Evolutionary conservation across 306 rosid species (phyloP).

Genomic region (Hippophae rhamnoides): DNA sequence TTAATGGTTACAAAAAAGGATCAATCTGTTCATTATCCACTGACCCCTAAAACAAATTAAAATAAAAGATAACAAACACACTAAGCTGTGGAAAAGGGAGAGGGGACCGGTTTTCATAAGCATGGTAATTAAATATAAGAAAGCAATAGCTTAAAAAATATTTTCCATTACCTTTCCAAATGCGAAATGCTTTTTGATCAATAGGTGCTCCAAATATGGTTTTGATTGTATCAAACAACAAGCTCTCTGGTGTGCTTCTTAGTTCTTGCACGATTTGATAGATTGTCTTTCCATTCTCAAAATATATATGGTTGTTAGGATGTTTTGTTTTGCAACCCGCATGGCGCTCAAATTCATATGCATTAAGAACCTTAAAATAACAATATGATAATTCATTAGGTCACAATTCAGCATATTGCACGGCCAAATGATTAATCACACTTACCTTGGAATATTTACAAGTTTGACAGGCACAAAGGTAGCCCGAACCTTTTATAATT

Average conservation of each 20-base stretch:
- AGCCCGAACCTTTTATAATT: constrained; percentile 71
- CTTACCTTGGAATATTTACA: constrained; percentile 60
- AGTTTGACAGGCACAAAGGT: constrained; percentile 74
- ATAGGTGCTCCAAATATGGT: constrained; percentile 74
- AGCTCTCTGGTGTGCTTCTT: constrained; percentile 65
- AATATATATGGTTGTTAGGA: constrained; percentile 81
- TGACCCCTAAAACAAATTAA: not conserved
- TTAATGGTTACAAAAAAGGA: not conserved
- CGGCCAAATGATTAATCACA: constrained; percentile 3
- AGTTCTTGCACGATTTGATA: constrained; percentile 80
- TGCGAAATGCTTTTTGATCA: constrained; percentile 70
- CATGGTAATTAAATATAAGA: not conserved
- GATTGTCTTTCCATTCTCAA: constrained; percentile 76
- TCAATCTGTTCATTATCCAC: not conserved
- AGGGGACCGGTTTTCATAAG: no score
- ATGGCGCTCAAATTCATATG: constrained; percentile 74
- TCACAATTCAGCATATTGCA: constrained; percentile 8
- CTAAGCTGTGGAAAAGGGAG: not conserved
- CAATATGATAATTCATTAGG: constrained; percentile 6
- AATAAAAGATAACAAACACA: not conserved
- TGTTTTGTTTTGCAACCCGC: constrained; percentile 82
- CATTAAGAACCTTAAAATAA: constrained; percentile 57
- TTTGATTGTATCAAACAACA: constrained; percentile 67
- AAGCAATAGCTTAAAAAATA: not conserved
- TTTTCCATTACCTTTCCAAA: constrained; percentile 57